Evolutionary conservation across 768 basidiomycete species (phyloP).

Genomic region (Boletus sensibilis): DNA sequence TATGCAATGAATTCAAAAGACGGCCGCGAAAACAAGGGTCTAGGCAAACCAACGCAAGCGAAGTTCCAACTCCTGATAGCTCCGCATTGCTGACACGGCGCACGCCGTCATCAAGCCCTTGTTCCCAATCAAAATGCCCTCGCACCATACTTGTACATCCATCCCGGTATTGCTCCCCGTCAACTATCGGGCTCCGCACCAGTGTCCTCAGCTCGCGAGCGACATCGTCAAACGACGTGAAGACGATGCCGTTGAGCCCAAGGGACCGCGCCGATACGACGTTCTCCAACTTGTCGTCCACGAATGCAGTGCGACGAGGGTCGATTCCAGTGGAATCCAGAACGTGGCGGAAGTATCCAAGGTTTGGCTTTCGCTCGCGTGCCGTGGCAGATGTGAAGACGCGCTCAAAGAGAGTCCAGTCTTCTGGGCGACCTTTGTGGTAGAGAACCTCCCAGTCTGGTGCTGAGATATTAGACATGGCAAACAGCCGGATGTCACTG

Average conservation of each 20-base stretch:
- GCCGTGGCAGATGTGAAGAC: constrained; percentile 22
- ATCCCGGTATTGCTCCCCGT: constrained; percentile 20
- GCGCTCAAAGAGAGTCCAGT: constrained; percentile 21
- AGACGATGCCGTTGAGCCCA: constrained; percentile 22
- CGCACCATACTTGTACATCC: constrained; percentile 16
- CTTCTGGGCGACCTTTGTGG: constrained; percentile 8
- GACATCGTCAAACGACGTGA: constrained; percentile 18
- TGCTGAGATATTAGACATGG: constrained; percentile 24
- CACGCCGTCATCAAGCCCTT: constrained; percentile 23
- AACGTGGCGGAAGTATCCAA: constrained; percentile 19
- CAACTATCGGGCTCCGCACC: constrained; percentile 14
- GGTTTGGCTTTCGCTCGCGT: constrained; percentile 21
- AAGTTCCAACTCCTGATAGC: constrained; percentile 11
- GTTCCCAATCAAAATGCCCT: constrained; percentile 14
- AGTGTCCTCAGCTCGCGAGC: constrained; percentile 14
- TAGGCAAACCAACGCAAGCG: constrained; percentile 15
- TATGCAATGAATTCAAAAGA: not conserved
- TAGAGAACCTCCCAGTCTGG: constrained; percentile 23
- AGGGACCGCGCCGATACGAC: constrained; percentile 19
- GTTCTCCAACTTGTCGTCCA: constrained; percentile 26
- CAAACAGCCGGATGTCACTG: constrained; percentile 11
- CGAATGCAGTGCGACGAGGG: constrained; percentile 21
- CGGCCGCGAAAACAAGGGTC: not conserved
- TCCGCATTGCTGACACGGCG: constrained; percentile 17
- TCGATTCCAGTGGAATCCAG: constrained; percentile 17